phyloP scores from a whole-genome alignment of 805 yeast genomes.

The Kluyveromyces nonfermentans region DNA sequence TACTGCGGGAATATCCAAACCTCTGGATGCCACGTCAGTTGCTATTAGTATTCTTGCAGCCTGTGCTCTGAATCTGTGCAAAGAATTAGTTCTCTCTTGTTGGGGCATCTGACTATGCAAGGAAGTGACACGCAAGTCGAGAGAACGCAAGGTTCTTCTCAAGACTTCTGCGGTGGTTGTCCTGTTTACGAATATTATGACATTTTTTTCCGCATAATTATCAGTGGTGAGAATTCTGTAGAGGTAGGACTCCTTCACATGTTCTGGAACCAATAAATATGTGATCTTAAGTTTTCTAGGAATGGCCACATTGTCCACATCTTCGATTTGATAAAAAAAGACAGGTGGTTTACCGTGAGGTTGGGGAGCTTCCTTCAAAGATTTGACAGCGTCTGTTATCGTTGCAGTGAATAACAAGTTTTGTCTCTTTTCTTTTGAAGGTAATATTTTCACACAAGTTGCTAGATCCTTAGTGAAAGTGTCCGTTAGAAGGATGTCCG shows the following conservation, averaged over 20 bases:
- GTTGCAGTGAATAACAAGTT: slow-evolving; percentile 93
- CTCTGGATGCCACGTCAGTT: slow-evolving; percentile 96
- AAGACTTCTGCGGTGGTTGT: slow-evolving; percentile 84
- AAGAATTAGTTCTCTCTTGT: slow-evolving; percentile 77
- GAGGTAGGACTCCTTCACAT: slow-evolving; percentile 84
- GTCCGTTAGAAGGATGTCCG: slow-evolving; percentile 79
- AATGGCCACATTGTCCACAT: slow-evolving; percentile 65
- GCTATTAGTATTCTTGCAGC: slow-evolving; percentile 91
- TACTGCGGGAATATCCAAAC: slow-evolving; percentile 91
- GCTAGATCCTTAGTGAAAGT: slow-evolving; percentile 75
- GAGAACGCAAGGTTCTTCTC: slow-evolving; percentile 60
- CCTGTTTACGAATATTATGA: slow-evolving; percentile 84
- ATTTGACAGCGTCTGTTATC: slow-evolving; percentile 82
- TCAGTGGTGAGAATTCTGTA: slow-evolving; percentile 57
- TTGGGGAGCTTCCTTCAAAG: slow-evolving; percentile 55
- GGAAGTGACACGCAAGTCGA: slow-evolving; percentile 79
- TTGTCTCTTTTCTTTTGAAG: slow-evolving; percentile 66
- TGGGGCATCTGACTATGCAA: slow-evolving; percentile 94
- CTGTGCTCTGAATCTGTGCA: slow-evolving; percentile 87
- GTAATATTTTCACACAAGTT: slow-evolving; percentile 62
- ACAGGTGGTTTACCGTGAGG: slow-evolving; percentile 46
- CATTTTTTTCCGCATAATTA: slow-evolving; percentile 54
- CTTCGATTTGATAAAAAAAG: slow-evolving; percentile 67
- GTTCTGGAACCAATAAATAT: slow-evolving; percentile 73
- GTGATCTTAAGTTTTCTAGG: slow-evolving; percentile 61